Base-by-base conservation (phyloP, 306 rosid species). In the Fragaria nilgerrensis region DNA sequence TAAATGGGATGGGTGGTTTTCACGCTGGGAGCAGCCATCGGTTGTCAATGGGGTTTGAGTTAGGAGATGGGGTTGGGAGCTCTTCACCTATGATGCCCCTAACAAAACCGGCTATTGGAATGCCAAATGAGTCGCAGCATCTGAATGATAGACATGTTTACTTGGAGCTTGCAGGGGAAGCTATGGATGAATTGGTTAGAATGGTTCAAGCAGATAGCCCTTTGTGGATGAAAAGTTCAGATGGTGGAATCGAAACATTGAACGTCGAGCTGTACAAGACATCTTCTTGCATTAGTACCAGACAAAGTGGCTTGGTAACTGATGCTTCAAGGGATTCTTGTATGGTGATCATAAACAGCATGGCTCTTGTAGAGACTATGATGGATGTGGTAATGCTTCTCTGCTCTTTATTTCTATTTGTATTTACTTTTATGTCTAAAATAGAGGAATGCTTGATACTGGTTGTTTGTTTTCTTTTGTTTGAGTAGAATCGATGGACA, bases 141-240 rank as follows among this genome's bases (percentile, higher is more conserved):
- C 1, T 65, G 15, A 36, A 9, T 7, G 92, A 90, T 47, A 77
- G 86, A 76, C 59, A 92, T 16, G 82, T 84, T 85, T 80, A 82
- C 48, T 4, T 82, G 0, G 87, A 92, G 45, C 84, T 92, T 50
- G 98, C 97, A 4, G 15, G 81, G 73, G 78, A 78, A 48, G 91
- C 98, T 47, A 92, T 95, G 98, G 91, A 90, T 64, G 98, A 95
- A 73, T 74, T 95, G 19, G 58, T 95, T 52, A 89, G 85, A 85
- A 64, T 90, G 95, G 86, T 87, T 77, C 91, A 88, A 70, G 73
- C 77, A 0, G 92, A 90, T 70, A 47, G 76, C 52, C 86, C 91
- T 50, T 80, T 92, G 39, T 95, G 98, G 98, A 70, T 90, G 70
- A 90, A 86, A 85, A 86, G 75, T 81, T 56, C 73, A 4, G 88